phyloP scores from a whole-genome alignment of 2,329 filamentous ascomycete genomes.

The Cladosporium sp. region DNA sequence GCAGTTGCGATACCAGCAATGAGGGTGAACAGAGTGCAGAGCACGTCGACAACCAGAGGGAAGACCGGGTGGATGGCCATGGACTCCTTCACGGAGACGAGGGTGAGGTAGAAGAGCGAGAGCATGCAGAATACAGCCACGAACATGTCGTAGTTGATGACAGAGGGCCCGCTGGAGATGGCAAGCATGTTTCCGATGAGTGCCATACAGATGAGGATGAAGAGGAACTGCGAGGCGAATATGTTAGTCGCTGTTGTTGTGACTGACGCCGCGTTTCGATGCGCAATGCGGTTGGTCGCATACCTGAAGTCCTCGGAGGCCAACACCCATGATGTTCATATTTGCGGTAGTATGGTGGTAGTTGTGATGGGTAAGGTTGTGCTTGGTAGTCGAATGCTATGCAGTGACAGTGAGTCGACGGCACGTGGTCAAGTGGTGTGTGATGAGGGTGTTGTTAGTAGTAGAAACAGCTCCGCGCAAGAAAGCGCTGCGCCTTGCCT shows the following conservation, averaged over 20 bases:
- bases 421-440: neutral
- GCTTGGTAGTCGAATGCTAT: neutral
- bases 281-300: constrained; percentile 9
- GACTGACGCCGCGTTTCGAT: neutral
- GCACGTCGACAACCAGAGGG: constrained; percentile 58
- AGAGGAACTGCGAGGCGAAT: constrained; percentile 54
- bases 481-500: neutral
- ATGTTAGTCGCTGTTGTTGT: constrained; percentile 10
- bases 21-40: constrained; percentile 69
- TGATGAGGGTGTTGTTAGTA: neutral
- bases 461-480: constrained; percentile 1
- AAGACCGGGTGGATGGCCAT: constrained; percentile 55
- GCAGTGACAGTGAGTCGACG: neutral
- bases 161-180: constrained; percentile 47
- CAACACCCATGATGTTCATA: constrained; percentile 31
- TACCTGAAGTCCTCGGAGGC: constrained; percentile 35
- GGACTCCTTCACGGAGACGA: constrained; percentile 56
- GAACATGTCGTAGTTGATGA: constrained; percentile 69
- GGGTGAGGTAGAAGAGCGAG: constrained; percentile 63
- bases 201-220: constrained; percentile 61
- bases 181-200: constrained; percentile 66
- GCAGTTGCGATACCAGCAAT: constrained; percentile 70
- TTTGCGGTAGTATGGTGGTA: constrained; percentile 9
- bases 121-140: constrained; percentile 67
- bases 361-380: neutral